Base-by-base conservation (phyloP, 2,329 filamentous ascomycete species). In the Sarocladium kiliense region DNA sequence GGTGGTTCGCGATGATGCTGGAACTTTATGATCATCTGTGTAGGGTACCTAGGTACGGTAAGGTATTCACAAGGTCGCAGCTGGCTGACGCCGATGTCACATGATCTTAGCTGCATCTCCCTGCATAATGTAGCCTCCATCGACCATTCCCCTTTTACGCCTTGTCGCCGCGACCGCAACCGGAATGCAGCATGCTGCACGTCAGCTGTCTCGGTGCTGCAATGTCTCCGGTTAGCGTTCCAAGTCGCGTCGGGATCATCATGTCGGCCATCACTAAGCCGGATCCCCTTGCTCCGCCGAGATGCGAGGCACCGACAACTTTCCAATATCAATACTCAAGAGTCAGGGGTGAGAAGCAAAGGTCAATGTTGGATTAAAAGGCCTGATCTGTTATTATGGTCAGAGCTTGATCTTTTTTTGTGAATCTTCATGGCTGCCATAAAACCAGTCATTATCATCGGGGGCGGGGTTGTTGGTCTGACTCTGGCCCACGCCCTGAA, bases 401-500 rank as follows among this genome's bases (percentile, higher is more conserved):
- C 36, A 18, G n/a, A 23, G 19, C 19, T 23, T 18, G 11, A 14
- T 23, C 18, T 9, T 11, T 18, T 27, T 6, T 11, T 34, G 12
- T 21, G 14, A 9, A n/a, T 36, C 7, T 27, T 27, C 10, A 56
- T 50, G 44, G 27, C 23, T 19, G 36, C 19, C 10, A 49, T 55
- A 25, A 59, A 65, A 47, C 66, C 66, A 23, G 66, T 73, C 32
- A 56, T 73, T 44, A 71, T 73, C 54, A 65, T 66, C 27, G 71
- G 71, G 23, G 70, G 68, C 5, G 71, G 71, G 36, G 65, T 73
- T 34, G 67, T 71, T 10, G 71, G 71, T 16, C 59, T 72, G 41
- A 63, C 65, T 1, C 62, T 73, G 36, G 71, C 69, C n/a, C 66
- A 72, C 36, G 70, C 66, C 16, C 64, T 71, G 19, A 64, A 66